Percentiles rank a stretch among this genome's conserved stretches.
Conservation (phyloP, 345 rosid genomes). For the Brassica cretica region DNA sequence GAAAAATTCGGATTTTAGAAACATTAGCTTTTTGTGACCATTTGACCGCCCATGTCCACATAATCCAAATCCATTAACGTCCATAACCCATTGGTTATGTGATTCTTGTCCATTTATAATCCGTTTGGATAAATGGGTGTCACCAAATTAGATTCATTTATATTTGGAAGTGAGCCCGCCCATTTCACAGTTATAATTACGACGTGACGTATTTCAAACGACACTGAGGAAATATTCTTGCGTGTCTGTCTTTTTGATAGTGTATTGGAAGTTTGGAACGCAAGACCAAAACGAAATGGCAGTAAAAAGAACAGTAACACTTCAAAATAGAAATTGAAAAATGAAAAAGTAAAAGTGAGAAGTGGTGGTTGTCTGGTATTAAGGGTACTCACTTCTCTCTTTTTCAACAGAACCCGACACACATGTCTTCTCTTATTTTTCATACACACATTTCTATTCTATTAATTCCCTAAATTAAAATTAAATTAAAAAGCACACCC, state of each 20-base stretch:
- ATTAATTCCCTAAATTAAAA: not conserved
- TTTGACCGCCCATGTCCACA: no score
- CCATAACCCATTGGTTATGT: no score
- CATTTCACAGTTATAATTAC: no score
- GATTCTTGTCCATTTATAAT: no score
- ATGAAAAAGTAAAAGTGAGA: not conserved
- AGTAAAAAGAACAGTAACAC: constrained; percentile 19
- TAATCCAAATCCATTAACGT: no score
- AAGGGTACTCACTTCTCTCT: constrained; percentile 45
- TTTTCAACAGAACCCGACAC: constrained; percentile 47
- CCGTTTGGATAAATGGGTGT: no score
- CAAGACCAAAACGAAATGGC: not conserved
- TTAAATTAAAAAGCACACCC: constrained; percentile 12
- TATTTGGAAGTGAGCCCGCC: no score
- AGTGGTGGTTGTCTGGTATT: constrained; percentile 48
- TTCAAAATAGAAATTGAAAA: constrained; percentile 7
- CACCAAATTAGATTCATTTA: no score
- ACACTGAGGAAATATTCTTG: not conserved
- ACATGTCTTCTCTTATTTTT: constrained; percentile 42
- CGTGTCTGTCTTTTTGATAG: not conserved
- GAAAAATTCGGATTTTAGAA: no score
- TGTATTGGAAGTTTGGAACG: constrained; percentile 1
- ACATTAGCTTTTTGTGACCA: no score
- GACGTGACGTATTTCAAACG: constrained; percentile 26
- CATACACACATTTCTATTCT: constrained; percentile 31